Base-by-base conservation (phyloP, 495 filamentous ascomycete genomes). In the Trichoderma asperelloides region DNA sequence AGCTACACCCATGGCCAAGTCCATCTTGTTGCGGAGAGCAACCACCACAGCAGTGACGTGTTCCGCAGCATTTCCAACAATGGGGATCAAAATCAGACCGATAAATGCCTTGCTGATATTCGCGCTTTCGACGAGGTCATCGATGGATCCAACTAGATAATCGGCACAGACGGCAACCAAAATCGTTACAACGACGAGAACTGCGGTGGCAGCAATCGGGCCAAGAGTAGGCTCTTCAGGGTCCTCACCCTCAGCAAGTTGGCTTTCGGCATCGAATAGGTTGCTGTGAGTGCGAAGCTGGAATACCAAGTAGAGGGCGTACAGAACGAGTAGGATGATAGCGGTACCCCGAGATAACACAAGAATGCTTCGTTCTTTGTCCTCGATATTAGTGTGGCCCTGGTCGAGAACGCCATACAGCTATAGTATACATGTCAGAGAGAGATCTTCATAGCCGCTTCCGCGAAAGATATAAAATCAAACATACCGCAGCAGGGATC, bases 51-150 rank as follows among this genome's bases (percentile, higher is more conserved):
- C 95, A 9, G 95, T 97, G 47, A 96, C 93, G 75, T 98, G 95
- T 78, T 98, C 95, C 11, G 95, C 95, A 2, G 95, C 95, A 72
- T 98, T 98, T 68, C 95, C 95, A 41, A 98, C 95, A 74, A 98
- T 97, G 30, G 95, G 95, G 55, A 98, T 90, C 43, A 98, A 83
- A 68, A 98, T 89, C 65, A 98, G 84, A 80, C 95, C 95, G 74
- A 98, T 95, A 76, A 98, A 98, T 3, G 91, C 96, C 75, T 95
- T 96, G 80, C 88, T 93, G 81, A 98, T 93, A 70, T 89, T 87
- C 12, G 90, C 89, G 67, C 85, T 88, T 68, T 90, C 78, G 33
- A 96, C 95, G 47, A 98, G 87, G 62, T 84, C 84, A 71, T 97
- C 95, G 76, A 98, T 97, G 75, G 90, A 93, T 73, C 88, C 90